Base-by-base conservation (phyloP, 306 rosid genomes). In the Vigna mungo region DNA sequence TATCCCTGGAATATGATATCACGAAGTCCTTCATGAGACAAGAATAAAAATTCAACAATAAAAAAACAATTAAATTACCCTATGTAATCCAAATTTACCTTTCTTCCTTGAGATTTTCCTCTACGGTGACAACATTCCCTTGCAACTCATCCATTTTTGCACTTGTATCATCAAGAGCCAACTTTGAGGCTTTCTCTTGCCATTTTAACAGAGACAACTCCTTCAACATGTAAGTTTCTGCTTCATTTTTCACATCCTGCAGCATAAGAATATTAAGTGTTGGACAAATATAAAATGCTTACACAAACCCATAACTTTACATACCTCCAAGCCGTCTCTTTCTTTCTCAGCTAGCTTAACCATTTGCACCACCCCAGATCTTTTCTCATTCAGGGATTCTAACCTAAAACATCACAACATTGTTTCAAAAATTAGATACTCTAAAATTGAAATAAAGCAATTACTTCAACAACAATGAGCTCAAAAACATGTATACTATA, bases 261-360 rank as follows among this genome's bases (percentile, higher is more conserved):
- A 56, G 58, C 73, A 80, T 25, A 49, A 79, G 46, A 87, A 70
- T 58, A 43, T 66, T 37, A 80, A 46, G 23, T 30, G 74, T 54
- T 69, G 47, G 62, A 34, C 47, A 66, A 81, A 55, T 17, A 52
- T 72, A 43, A 70, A 41, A 72, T 58, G 60, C 53, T 46, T 17
- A 30, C 34, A 67, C 69, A 20, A 9, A 70, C 32, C 55, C 78
- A 75, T 53, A 83, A 83, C 54, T 75, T 55, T 78, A 78, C 85
- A 10, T 85, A 84, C 99, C 97, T 95, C 99, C 86, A 92, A 86
- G 74, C 90, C 75, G 76, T 95, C 96, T 84, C 93, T 95, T 87
- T 95, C 97, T 86, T 92, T 95, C 88, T 92, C 99, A 12, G 99
- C 91, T 75, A 95, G 87, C 91, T 92, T 95, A 71, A 95, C 99